phyloP scores from a whole-genome alignment of 2,329 filamentous ascomycete genomes.

The Colletotrichum eremochloae region DNA sequence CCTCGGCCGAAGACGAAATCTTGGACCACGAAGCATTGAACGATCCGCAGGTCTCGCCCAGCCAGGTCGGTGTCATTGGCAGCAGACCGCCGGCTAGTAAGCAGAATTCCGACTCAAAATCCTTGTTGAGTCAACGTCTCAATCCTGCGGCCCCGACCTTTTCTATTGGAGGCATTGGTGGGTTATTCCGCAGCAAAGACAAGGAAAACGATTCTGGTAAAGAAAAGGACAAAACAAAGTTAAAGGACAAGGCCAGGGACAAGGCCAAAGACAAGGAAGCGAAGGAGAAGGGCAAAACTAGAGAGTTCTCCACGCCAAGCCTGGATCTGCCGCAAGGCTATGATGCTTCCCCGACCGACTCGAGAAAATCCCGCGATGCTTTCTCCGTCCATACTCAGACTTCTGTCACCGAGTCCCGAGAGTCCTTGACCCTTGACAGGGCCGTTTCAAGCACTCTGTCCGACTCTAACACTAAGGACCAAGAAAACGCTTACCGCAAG shows the following conservation, averaged over 20 bases:
- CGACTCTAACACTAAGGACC: constrained; percentile 65
- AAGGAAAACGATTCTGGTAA: constrained; percentile 52
- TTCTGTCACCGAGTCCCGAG: constrained; percentile 69
- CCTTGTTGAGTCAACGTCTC: constrained; percentile 70
- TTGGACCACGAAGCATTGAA: constrained; percentile 69
- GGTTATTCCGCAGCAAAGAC: constrained; percentile 68
- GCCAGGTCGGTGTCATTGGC: constrained; percentile 80
- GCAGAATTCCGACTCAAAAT: constrained; percentile 48
- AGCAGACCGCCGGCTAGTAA: constrained; percentile 71
- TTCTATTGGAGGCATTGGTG: constrained; percentile 76
- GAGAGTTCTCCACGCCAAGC: constrained; percentile 53
- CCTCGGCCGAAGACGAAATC: constrained; percentile 75
- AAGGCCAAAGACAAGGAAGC: constrained; percentile 51
- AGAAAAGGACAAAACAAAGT: constrained; percentile 52
- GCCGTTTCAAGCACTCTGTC: constrained; percentile 69
- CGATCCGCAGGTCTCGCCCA: constrained; percentile 65
- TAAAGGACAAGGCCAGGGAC: constrained; percentile 51
- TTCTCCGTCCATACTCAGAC: constrained; percentile 70
- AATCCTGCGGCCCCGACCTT: constrained; percentile 94
- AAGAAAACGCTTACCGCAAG: constrained; percentile 70
- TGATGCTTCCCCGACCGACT: constrained; percentile 65
- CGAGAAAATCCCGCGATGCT: constrained; percentile 68
- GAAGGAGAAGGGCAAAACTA: constrained; percentile 54
- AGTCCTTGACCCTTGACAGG: constrained; percentile 69
- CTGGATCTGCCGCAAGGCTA: constrained; percentile 54